phyloP scores from a whole-genome alignment of 2,329 filamentous ascomycete species.

The Apiospora pterosperma region DNA sequence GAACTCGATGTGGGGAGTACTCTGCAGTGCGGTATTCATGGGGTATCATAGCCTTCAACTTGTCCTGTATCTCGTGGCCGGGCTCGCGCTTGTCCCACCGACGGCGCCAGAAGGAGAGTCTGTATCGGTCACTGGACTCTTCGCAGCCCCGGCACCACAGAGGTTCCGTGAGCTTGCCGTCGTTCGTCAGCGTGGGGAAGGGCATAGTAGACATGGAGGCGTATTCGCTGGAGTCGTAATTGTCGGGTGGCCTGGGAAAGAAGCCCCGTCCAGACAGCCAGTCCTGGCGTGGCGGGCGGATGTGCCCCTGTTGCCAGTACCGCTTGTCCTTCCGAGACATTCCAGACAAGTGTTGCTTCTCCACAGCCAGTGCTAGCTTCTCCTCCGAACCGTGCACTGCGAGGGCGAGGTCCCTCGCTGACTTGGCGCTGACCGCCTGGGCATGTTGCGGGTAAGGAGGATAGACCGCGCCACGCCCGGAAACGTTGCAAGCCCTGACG shows the following conservation, averaged over 20 bases:
- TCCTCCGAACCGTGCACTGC: background rate
- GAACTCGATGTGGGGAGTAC: background rate
- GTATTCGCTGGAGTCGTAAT: background rate
- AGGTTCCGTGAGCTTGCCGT: background rate
- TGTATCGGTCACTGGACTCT: fast-evolving
- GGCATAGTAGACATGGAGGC: background rate
- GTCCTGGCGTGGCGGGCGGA: background rate
- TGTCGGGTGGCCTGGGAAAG: too few relatives aligned
- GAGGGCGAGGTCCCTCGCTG: background rate
- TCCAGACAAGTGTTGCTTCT: fast-evolving
- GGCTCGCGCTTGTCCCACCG: too few relatives aligned
- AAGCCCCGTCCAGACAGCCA: too few relatives aligned
- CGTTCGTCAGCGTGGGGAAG: background rate
- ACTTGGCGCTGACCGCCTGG: background rate
- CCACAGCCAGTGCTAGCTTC: background rate
- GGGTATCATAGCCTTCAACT: background rate
- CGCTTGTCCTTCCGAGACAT: background rate
- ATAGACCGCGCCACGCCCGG: too few relatives aligned
- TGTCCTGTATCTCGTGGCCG: background rate
- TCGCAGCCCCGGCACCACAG: background rate
- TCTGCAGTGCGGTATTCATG: background rate
- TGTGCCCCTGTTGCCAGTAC: background rate
- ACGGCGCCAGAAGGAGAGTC: too few relatives aligned
- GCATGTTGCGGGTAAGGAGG: background rate
- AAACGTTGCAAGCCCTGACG: background rate